A percentile compares a stretch with the other conserved stretches of the same genome.
These are phyloP conservation scores for Hypoxylon cercidicola DNA, from an alignment of 495 filamentous ascomycete species.

Conservation along the genomic window DNA sequence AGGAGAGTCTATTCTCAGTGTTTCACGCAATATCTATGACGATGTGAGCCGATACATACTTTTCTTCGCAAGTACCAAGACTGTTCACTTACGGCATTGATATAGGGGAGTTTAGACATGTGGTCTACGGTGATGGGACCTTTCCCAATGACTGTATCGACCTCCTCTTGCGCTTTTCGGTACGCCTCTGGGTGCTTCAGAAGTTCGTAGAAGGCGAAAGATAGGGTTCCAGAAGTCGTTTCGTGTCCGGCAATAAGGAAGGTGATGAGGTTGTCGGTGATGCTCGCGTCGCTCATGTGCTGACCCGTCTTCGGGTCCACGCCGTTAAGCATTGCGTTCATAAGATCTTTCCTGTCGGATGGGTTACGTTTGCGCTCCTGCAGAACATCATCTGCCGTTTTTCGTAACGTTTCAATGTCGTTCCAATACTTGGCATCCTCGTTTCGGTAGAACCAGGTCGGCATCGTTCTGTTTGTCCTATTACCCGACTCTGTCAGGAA, in stretches of 20 bases:
- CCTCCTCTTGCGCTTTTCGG: constrained; percentile 65
- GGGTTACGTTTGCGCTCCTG: constrained; percentile 66
- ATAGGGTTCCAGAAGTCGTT: constrained; percentile 70
- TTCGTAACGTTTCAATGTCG: constrained; percentile 66
- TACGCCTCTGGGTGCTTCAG: constrained; percentile 62
- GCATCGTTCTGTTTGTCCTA: constrained; percentile 63
- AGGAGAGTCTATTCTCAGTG: constrained; percentile 72
- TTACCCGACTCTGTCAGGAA: constrained; percentile 66
- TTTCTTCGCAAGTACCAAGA: not conserved
- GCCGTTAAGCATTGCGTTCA: constrained; percentile 75
- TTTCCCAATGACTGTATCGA: constrained; percentile 71
- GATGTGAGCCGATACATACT: constrained; percentile 43
- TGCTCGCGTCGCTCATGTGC: constrained; percentile 67
- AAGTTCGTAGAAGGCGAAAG: constrained; percentile 68
- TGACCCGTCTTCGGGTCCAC: constrained; percentile 73
- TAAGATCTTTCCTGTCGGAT: constrained; percentile 71
- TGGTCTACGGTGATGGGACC: constrained; percentile 73
- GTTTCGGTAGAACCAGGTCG: constrained; percentile 61
- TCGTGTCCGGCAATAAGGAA: constrained; percentile 81
- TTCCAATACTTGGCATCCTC: constrained; percentile 66
- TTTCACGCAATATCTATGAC: constrained; percentile 72
- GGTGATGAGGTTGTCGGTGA: constrained; percentile 78
- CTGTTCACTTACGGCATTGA: constrained; percentile 54
- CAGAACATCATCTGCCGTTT: constrained; percentile 68
- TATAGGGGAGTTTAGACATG: constrained; percentile 71